These are phyloP conservation scores for Xylariaceae sp. DNA, from an alignment of 2,329 filamentous ascomycete species.

Conservation along the genomic window DNA sequence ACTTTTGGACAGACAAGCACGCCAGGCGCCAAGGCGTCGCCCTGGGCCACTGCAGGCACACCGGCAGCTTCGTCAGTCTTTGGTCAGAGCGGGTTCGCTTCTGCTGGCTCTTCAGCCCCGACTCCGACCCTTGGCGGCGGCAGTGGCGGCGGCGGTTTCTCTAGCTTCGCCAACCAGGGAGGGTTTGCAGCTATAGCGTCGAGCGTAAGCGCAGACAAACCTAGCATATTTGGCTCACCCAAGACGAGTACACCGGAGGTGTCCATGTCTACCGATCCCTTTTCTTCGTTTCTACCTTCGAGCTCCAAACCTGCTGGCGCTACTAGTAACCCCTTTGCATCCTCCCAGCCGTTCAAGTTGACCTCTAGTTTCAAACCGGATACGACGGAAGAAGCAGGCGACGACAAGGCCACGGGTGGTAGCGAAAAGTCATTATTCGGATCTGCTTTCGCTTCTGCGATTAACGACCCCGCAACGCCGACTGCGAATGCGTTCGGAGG, in stretches of 20 bases:
- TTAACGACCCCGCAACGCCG: constrained; percentile 43
- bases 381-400: constrained; percentile 53
- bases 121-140: constrained; percentile 14
- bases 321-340: constrained; percentile 37
- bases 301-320: constrained; percentile 33
- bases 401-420: constrained; percentile 30
- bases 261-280: constrained; percentile 31
- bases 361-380: constrained; percentile 63
- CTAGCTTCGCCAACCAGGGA: constrained; percentile 48
- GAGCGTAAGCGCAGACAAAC: constrained; percentile 29
- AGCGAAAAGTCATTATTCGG: constrained; percentile 51
- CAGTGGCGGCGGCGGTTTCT: constrained; percentile 27
- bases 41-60: constrained; percentile 43
- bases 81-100: constrained; percentile 48
- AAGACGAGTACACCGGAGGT: constrained; percentile 31
- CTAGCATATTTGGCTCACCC: constrained; percentile 36
- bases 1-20: constrained; percentile 49
- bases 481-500: constrained; percentile 28
- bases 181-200: constrained; percentile 49
- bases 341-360: constrained; percentile 61
- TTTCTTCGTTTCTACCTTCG: constrained; percentile 36
- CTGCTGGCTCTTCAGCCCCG: constrained; percentile 18
- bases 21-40: constrained; percentile 45
- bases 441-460: constrained; percentile 53
- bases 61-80: constrained; percentile 41